Evolutionary conservation across 305 asterid genomes (phyloP).

Genomic region (Withania somnifera): DNA sequence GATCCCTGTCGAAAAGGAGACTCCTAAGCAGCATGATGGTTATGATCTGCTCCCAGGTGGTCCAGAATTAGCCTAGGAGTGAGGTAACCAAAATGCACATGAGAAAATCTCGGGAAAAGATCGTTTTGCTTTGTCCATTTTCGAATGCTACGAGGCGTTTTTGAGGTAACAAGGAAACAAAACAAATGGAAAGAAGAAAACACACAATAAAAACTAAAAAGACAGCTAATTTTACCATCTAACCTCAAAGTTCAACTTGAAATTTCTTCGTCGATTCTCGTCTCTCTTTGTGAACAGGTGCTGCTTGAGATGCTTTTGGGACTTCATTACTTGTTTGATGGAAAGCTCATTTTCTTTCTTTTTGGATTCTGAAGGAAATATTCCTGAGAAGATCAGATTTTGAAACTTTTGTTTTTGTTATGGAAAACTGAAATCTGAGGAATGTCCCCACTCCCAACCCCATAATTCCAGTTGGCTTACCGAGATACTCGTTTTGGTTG

Average conservation of each 20-base stretch:
- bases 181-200: background rate
- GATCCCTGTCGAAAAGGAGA: slow-evolving; percentile 45
- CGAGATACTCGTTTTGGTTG: background rate
- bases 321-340: background rate
- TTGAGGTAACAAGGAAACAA: background rate
- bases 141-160: background rate
- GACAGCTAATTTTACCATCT: background rate
- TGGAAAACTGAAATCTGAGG: background rate
- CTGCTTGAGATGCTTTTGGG: background rate
- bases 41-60: slow-evolving; percentile 54
- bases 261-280: background rate
- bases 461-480: background rate
- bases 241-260: background rate
- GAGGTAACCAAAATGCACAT: background rate
- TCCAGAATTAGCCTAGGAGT: slow-evolving; percentile 45
- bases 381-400: background rate
- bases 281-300: background rate
- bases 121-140: background rate
- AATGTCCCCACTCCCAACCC: background rate
- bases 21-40: slow-evolving; percentile 48
- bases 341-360: background rate
- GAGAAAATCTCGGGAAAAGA: background rate
- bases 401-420: background rate
- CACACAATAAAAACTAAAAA: background rate
- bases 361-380: background rate